phyloP scores from a whole-genome alignment of 2,329 filamentous ascomycete species.

The Sclerotinia trifoliorum region DNA sequence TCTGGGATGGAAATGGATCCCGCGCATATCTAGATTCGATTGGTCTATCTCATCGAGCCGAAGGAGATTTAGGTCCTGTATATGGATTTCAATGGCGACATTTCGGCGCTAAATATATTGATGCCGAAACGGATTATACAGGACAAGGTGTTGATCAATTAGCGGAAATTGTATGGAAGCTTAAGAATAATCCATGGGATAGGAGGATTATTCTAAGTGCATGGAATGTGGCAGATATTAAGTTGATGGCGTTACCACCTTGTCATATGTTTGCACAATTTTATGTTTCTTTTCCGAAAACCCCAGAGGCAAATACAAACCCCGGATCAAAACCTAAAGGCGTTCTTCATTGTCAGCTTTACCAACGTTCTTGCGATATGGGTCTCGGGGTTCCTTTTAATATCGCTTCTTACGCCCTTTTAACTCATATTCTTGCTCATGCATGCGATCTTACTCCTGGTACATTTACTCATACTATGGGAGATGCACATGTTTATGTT shows the following conservation, averaged over 20 bases:
- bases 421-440: conserved; percentile 93
- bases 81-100: conserved; percentile 99
- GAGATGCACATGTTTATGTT: conserved; percentile 93
- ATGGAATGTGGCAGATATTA: conserved; percentile 88
- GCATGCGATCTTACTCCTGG: conserved; percentile 82
- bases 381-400: conserved; percentile 95
- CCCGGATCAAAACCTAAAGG: conserved; percentile 48
- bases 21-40: conserved; percentile 85
- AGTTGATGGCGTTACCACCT: conserved; percentile 86
- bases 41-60: conserved; percentile 76
- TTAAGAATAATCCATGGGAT: conserved; percentile 82
- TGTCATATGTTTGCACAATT: conserved; percentile 99
- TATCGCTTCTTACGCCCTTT: conserved; percentile 87
- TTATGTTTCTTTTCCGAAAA: conserved; percentile 45
- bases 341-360: conserved; percentile 81
- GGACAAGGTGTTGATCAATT: conserved; percentile 92
- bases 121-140: conserved; percentile 76
- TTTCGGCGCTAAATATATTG: conserved; percentile 87
- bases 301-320: neutral
- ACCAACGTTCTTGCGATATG: conserved; percentile 96
- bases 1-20: conserved; percentile 97
- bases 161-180: conserved; percentile 82
- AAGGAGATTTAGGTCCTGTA: conserved; percentile 89
- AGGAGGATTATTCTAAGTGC: conserved; percentile 85
- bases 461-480: conserved; percentile 91